Percentiles rank a stretch among this genome's conserved stretches.
Evolutionary conservation across 495 filamentous ascomycete genomes (phyloP).

Genomic region (Hypoxylon fuscum): DNA sequence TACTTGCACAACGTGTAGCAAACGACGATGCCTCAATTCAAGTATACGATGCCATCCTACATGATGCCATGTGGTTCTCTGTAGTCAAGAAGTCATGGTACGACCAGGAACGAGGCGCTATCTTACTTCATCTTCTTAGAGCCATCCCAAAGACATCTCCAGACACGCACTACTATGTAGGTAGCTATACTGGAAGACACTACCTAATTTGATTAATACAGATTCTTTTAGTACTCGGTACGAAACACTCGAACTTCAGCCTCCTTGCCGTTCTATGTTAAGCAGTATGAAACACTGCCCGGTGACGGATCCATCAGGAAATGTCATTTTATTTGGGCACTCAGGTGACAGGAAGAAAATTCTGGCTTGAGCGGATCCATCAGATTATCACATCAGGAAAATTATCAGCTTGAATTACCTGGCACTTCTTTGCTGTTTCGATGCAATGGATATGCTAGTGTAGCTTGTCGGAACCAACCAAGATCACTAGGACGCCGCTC

Average conservation of each 20-base stretch:
- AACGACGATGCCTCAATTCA: slow-evolving; percentile 2
- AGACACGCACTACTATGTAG: too few species aligned
- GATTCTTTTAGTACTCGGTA: too few species aligned
- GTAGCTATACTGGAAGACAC: too few species aligned
- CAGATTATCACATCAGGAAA: slow-evolving; percentile 4
- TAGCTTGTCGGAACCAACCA: slow-evolving; percentile 7
- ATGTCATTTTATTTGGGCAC: slow-evolving; percentile 4
- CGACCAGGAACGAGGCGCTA: slow-evolving; percentile 10
- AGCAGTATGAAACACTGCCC: not conserved
- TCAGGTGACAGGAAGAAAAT: slow-evolving; percentile 36
- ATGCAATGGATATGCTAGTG: slow-evolving; percentile 14
- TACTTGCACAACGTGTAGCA: slow-evolving; percentile 18
- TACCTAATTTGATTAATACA: too few species aligned
- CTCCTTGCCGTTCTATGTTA: slow-evolving; percentile 14
- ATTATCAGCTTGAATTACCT: slow-evolving; percentile 15
- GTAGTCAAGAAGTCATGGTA: slow-evolving; percentile 6
- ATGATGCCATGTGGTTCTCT: slow-evolving; percentile 17
- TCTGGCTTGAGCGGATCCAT: slow-evolving; percentile 16
- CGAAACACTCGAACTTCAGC: not conserved
- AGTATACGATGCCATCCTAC: slow-evolving; percentile 8
- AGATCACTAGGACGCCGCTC: slow-evolving; percentile 16
- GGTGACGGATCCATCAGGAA: slow-evolving; percentile 14
- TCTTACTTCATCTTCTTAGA: not conserved
- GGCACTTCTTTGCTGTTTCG: slow-evolving; percentile 7
- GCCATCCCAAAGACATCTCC: too few species aligned